Percentiles rank a stretch among this genome's conserved stretches.
Evolutionary conservation across 2,329 filamentous ascomycete genomes (phyloP).

Genomic region (Paecilomyces fulvus): DNA sequence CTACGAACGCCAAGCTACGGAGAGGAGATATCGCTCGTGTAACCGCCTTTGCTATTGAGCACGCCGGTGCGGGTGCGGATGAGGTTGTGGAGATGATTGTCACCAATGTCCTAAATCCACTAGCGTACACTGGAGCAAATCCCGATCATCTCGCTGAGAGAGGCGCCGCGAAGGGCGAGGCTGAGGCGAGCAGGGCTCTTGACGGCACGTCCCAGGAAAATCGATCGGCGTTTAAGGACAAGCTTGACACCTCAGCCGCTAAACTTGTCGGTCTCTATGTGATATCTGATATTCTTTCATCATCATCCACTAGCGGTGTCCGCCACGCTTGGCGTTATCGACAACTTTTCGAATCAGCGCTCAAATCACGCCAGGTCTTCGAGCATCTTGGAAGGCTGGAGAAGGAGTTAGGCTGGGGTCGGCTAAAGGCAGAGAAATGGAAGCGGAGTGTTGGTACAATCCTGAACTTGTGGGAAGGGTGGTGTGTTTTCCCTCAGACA

Average conservation of each 20-base stretch:
- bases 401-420: conserved; percentile 67
- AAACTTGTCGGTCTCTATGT: conserved; percentile 77
- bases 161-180: conserved; percentile 21
- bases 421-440: conserved; percentile 76
- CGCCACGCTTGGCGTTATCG: conserved; percentile 82
- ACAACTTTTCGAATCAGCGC: conserved; percentile 65
- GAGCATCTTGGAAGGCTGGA: conserved; percentile 66
- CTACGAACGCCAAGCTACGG: conserved; percentile 61
- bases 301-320: conserved; percentile 65
- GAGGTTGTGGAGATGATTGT: conserved; percentile 88
- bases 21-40: conserved; percentile 81
- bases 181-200: conserved; percentile 17
- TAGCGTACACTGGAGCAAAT: conserved; percentile 64
- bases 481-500: conserved; percentile 61
- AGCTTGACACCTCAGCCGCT: conserved; percentile 59
- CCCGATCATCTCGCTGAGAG: conserved; percentile 37
- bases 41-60: conserved; percentile 79
- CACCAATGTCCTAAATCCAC: conserved; percentile 69
- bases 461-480: conserved; percentile 59
- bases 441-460: conserved; percentile 64
- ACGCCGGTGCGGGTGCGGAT: conserved; percentile 74
- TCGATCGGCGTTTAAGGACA: conserved; percentile 29
- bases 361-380: conserved; percentile 63
- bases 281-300: conserved; percentile 70
- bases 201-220: conserved; percentile 31